Conservation (phyloP, 2,329 filamentous ascomycete genomes). For the Plectosphaerella plurivora region DNA sequence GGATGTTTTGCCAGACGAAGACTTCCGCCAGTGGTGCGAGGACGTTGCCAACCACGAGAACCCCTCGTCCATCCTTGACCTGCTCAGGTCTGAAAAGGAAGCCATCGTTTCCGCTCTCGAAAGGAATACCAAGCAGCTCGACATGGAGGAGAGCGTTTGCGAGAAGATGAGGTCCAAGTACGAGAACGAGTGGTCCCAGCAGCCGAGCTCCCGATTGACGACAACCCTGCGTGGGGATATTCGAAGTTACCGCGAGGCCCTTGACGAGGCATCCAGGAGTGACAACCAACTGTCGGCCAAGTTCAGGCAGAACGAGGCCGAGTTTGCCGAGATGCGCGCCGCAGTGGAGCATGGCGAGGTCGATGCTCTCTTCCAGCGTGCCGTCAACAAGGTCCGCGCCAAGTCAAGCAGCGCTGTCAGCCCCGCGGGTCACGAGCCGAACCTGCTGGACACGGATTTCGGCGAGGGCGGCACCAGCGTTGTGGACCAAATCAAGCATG, state of each 20-base stretch:
- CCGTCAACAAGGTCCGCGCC: constrained; percentile 72
- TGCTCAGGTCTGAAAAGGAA: constrained; percentile 72
- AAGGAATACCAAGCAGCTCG: constrained; percentile 78
- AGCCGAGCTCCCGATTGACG: constrained; percentile 86
- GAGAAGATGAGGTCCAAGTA: constrained; percentile 99
- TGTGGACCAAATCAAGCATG: constrained; percentile 79
- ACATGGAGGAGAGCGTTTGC: constrained; percentile 96
- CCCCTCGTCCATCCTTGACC: constrained; percentile 74
- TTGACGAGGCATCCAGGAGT: constrained; percentile 84
- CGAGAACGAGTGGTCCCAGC: constrained; percentile 92
- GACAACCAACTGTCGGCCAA: constrained; percentile 81
- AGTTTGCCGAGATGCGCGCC: constrained; percentile 92
- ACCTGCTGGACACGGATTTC: constrained; percentile 88
- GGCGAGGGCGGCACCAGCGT: constrained; percentile 76
- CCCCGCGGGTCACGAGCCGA: constrained; percentile 62
- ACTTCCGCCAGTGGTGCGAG: constrained; percentile 91
- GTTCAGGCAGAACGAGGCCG: constrained; percentile 76
- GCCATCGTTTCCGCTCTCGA: constrained; percentile 70
- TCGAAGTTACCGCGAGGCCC: constrained; percentile 78
- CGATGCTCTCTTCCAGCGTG: constrained; percentile 83
- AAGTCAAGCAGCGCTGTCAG: constrained; percentile 58
- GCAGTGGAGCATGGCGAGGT: constrained; percentile 84
- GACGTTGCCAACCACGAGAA: constrained; percentile 84
- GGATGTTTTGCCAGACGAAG: constrained; percentile 80
- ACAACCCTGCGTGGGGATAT: constrained; percentile 84